phyloP scores from a whole-genome alignment of 495 filamentous ascomycete species.

The Penicillium lagena region DNA sequence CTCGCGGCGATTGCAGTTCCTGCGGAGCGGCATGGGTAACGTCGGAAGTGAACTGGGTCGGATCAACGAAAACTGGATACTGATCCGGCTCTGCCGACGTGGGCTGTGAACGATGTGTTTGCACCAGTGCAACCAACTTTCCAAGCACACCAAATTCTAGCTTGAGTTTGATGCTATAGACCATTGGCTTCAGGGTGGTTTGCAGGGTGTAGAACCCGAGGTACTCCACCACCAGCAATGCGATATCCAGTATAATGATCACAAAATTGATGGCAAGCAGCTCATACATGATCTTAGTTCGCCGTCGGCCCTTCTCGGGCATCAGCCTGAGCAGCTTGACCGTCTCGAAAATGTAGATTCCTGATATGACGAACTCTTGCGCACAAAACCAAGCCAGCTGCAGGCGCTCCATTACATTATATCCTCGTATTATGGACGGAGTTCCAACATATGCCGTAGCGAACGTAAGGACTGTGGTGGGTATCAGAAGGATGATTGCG shows the following conservation, averaged over 20 bases:
- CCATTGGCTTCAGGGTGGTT: constrained; percentile 48
- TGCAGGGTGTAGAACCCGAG: constrained; percentile 45
- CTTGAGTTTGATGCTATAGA: constrained; percentile 60
- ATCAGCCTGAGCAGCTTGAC: constrained; percentile 37
- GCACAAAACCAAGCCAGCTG: constrained; percentile 54
- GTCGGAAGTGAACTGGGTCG: constrained; percentile 27
- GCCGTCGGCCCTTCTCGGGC: constrained; percentile 31
- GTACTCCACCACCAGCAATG: constrained; percentile 51
- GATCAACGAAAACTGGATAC: constrained; percentile 34
- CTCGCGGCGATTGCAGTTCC: constrained; percentile 5
- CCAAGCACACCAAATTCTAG: constrained; percentile 54
- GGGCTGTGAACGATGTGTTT: constrained; percentile 21
- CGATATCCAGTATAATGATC: constrained; percentile 48
- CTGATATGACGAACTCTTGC: constrained; percentile 53
- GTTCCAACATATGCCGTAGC: constrained; percentile 26
- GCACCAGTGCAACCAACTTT: constrained; percentile 33
- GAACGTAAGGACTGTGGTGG: constrained; percentile 49
- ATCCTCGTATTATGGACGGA: constrained; percentile 29
- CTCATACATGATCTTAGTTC: constrained; percentile 42
- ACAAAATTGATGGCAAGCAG: constrained; percentile 51
- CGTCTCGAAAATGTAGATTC: constrained; percentile 50
- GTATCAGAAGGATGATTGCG: constrained; percentile 39
- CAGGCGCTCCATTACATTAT: constrained; percentile 51
- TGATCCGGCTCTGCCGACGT: constrained; percentile 30
- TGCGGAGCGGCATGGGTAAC: constrained; percentile 28